phyloP scores from a whole-genome alignment of 208 protist species.

The Acanthamoeba triangularis region DNA sequence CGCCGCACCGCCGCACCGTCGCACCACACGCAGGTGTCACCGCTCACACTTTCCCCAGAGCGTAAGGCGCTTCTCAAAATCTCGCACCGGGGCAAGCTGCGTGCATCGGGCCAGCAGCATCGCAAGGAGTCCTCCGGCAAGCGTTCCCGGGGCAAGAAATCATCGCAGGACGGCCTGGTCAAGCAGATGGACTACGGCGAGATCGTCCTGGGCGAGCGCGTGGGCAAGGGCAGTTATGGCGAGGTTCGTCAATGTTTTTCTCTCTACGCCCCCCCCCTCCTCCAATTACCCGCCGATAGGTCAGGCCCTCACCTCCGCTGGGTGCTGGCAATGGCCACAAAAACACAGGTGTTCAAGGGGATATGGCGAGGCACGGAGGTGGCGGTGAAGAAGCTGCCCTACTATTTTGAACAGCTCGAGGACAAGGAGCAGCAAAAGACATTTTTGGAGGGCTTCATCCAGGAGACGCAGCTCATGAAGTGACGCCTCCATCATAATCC shows the following conservation, averaged over 20 bases:
- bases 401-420: conserved; percentile 75
- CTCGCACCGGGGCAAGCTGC: conserved; percentile 14
- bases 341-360: conserved; percentile 43
- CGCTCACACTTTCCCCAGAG: neutral
- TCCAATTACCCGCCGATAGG: neutral
- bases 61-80: conserved; percentile 58
- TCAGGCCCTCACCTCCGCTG: too few relatives aligned
- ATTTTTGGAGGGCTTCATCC: conserved; percentile 69
- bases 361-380: conserved; percentile 75
- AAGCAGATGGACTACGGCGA: conserved; percentile 78
- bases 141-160: neutral
- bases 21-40: neutral
- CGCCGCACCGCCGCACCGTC: neutral
- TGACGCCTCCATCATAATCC: neutral
- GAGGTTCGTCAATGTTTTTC: conserved; percentile 12
- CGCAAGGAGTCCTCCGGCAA: conserved; percentile 3
- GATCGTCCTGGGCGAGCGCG: conserved; percentile 49
- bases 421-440: conserved; percentile 65
- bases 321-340: neutral
- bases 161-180: conserved; percentile 42
- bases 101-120: neutral
- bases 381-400: conserved; percentile 75
- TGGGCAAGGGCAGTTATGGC: conserved; percentile 76
- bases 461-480: conserved; percentile 77
- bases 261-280: neutral